A percentile compares a stretch with the other conserved stretches of the same genome.
Evolutionary conservation across 345 rosid species (phyloP).

Genomic region (Pugionium dolabratum): DNA sequence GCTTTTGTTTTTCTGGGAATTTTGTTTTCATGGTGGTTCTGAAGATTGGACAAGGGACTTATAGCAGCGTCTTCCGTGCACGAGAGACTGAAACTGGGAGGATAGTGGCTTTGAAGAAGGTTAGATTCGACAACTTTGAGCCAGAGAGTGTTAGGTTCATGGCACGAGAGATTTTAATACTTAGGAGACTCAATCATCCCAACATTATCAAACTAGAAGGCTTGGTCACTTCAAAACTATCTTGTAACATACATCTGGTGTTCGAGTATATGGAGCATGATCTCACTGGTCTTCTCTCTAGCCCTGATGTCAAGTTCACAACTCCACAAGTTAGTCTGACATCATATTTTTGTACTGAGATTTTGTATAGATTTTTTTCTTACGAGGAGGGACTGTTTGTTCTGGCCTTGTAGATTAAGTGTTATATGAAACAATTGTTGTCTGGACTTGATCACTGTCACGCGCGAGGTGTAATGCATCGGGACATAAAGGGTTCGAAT

Average conservation of each 20-base stretch:
- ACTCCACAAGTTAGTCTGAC: constrained; percentile 76
- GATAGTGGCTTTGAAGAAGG: constrained; percentile 94
- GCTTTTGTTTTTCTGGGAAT: neutral
- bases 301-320: constrained; percentile 77
- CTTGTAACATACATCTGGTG: constrained; percentile 88
- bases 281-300: constrained; percentile 86
- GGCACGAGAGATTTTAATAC: constrained; percentile 94
- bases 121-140: constrained; percentile 93
- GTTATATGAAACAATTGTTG: constrained; percentile 85
- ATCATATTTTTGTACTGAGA: neutral
- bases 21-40: constrained; percentile 8
- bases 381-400: constrained; percentile 3
- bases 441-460: constrained; percentile 95
- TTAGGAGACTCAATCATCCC: constrained; percentile 86
- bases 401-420: constrained; percentile 65
- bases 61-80: constrained; percentile 95
- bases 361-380: neutral
- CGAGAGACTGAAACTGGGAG: constrained; percentile 75
- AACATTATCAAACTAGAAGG: constrained; percentile 90
- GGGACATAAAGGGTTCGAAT: constrained; percentile 97
- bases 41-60: constrained; percentile 98
- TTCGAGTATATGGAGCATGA: constrained; percentile 99
- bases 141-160: constrained; percentile 98
- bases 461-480: constrained; percentile 84
- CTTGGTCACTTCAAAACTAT: constrained; percentile 74